phyloP scores from a whole-genome alignment of 768 basidiomycete species.

The Calvatia gigantea region DNA sequence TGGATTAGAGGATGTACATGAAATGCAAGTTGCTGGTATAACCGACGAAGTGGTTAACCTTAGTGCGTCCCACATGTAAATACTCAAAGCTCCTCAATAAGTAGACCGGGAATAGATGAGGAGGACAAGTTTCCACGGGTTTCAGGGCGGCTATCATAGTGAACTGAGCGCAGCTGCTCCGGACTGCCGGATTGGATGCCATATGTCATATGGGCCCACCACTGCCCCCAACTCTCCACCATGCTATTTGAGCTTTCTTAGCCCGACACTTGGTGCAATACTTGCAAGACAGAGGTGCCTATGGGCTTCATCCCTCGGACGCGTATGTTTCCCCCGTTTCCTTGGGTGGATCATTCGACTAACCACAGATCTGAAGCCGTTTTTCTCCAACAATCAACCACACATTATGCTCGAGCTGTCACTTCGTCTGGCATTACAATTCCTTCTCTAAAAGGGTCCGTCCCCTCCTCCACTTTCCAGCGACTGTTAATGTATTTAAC shows the following conservation, averaged over 20 bases:
- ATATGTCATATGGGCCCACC: too few relatives aligned
- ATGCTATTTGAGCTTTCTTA: background rate
- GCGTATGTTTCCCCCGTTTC: background rate
- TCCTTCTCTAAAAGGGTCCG: constrained; percentile 38
- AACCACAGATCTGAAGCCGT: constrained; percentile 1
- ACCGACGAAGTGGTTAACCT: constrained; percentile 16
- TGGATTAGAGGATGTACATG: constrained; percentile 64
- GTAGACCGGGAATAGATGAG: background rate
- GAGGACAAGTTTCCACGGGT: constrained; percentile 1
- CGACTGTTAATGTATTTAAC: background rate
- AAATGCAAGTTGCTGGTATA: constrained; percentile 54
- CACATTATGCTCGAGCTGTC: constrained; percentile 19
- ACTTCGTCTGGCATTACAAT: constrained; percentile 37
- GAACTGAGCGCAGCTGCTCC: too few relatives aligned
- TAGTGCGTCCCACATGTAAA: background rate
- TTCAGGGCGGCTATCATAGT: too few relatives aligned
- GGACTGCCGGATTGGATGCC: too few relatives aligned
- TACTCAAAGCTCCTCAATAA: background rate
- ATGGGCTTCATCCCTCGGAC: background rate
- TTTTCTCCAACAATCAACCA: constrained; percentile 11
- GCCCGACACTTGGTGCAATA: background rate
- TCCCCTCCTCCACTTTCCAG: background rate
- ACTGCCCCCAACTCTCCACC: background rate
- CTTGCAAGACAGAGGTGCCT: background rate
- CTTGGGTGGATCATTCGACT: background rate